Conservation (phyloP, 202 grass and related monocot genomes). For the Zoysia matrella region DNA sequence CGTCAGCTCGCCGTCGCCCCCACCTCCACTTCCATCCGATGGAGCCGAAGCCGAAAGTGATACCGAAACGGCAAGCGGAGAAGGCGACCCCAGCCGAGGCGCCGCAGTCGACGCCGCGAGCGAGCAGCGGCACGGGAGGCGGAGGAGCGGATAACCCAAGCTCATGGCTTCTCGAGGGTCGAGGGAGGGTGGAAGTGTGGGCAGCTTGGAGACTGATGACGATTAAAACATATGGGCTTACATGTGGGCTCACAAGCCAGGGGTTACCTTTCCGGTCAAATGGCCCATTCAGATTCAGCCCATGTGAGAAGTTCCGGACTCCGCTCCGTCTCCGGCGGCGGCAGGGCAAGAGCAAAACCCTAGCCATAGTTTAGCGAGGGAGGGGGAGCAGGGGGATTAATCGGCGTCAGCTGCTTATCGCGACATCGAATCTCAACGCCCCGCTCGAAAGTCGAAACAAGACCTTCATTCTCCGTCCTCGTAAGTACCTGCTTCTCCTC, state of each 20-base stretch:
- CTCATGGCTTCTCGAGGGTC: slow-evolving; percentile 28
- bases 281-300: slow-evolving; percentile 22
- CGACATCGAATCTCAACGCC: slow-evolving; percentile 10
- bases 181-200: not conserved
- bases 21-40: not conserved
- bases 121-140: slow-evolving; percentile 42
- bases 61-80: slow-evolving; percentile 8
- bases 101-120: not conserved
- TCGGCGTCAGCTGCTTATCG: slow-evolving; percentile 23
- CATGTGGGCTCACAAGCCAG: not conserved
- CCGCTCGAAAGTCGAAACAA: slow-evolving; percentile 5
- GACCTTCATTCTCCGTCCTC: not conserved
- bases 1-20: slow-evolving; percentile 46
- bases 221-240: slow-evolving; percentile 15
- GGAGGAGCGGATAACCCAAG: slow-evolving; percentile 38
- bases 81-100: not conserved
- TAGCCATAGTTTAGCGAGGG: no score
- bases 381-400: not conserved
- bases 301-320: not conserved
- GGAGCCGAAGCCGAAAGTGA: slow-evolving; percentile 5
- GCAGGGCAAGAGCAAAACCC: no score
- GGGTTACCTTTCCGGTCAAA: rapidly evolving
- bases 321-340: not conserved
- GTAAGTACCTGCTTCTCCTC: not conserved
- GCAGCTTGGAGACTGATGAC: not conserved